Percentiles rank a stretch among this genome's conserved stretches.
Conservation (phyloP, 176 grass and related monocot genomes). For the Lolium multiflorum region DNA sequence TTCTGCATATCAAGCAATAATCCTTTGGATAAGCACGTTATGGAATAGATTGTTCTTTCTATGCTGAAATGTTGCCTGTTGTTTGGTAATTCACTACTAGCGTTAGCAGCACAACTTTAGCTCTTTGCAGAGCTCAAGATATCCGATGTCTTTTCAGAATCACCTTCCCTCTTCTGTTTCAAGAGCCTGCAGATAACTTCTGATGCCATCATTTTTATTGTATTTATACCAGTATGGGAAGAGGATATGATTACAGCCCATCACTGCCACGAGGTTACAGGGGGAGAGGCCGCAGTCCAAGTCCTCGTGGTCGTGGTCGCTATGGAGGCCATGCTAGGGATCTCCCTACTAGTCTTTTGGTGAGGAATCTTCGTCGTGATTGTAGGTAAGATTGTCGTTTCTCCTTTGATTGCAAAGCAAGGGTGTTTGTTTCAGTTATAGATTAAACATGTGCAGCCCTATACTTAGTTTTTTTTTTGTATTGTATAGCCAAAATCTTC, state of each 20-base stretch:
- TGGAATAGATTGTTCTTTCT: background rate
- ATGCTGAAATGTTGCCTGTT: slow-evolving; percentile 3
- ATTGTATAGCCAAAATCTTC: background rate
- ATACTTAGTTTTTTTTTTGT: background rate
- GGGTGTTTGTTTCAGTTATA: background rate
- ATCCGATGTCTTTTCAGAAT: background rate
- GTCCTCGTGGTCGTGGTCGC: slow-evolving; percentile 63
- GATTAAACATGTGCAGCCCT: background rate
- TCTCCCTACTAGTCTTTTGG: slow-evolving; percentile 86
- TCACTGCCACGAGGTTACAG: slow-evolving; percentile 73
- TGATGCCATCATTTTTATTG: background rate
- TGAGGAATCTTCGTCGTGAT: slow-evolving; percentile 82
- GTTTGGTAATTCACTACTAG: background rate
- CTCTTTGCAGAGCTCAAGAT: background rate
- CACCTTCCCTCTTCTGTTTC: background rate
- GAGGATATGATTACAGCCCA: slow-evolving; percentile 71
- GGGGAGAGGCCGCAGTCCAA: slow-evolving; percentile 76
- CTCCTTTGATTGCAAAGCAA: background rate
- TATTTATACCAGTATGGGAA: slow-evolving; percentile 53
- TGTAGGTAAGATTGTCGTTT: slow-evolving; percentile 50
- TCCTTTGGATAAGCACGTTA: background rate
- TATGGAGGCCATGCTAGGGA: slow-evolving; percentile 62
- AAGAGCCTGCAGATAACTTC: background rate
- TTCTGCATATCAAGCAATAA: background rate
- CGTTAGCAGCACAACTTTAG: background rate